A percentile compares a stretch with the other conserved stretches of the same genome.
Evolutionary conservation across 169 alveolate species (phyloP).

Genomic region (Eimeria nieschulzi): DNA sequence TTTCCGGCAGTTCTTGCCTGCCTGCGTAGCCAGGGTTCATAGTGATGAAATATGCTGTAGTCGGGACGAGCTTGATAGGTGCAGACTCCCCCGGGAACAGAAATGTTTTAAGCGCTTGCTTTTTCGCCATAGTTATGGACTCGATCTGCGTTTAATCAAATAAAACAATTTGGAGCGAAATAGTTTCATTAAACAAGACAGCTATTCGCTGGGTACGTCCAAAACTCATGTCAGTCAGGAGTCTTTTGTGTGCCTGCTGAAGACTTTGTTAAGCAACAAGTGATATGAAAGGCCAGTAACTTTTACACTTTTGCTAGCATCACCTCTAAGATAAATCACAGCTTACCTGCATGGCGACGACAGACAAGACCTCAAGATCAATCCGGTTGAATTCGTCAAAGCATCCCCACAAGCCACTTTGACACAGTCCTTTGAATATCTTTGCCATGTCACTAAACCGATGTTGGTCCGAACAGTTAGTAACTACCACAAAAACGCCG

Average conservation of each 20-base stretch:
- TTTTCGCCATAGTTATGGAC: constrained; percentile 92
- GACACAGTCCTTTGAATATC: constrained; percentile 93
- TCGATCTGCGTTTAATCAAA: constrained; percentile 79
- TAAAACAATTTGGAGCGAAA: no score
- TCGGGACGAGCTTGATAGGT: constrained; percentile 86
- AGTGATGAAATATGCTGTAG: constrained; percentile 93
- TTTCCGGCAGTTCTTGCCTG: constrained; percentile 94
- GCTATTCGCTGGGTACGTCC: no score
- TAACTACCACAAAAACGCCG: constrained; percentile 96
- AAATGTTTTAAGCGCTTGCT: constrained; percentile 87
- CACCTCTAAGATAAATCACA: neutral
- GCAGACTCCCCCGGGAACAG: constrained; percentile 93
- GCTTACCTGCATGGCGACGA: constrained; percentile 92
- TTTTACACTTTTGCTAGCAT: neutral
- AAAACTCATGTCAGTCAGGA: no score
- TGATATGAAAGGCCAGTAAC: neutral
- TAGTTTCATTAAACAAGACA: no score
- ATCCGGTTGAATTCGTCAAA: constrained; percentile 96
- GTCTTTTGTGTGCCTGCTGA: no score
- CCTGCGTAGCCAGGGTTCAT: constrained; percentile 98
- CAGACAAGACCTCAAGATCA: constrained; percentile 93
- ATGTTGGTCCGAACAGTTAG: constrained; percentile 96
- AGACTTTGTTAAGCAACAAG: no score
- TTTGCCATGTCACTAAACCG: constrained; percentile 96
- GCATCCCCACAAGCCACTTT: constrained; percentile 96